Percentiles rank a stretch among this genome's conserved stretches.
Evolutionary conservation across 1,139 yeast species (phyloP).

Genomic region (Yamadazyma pseudoaaseri): DNA sequence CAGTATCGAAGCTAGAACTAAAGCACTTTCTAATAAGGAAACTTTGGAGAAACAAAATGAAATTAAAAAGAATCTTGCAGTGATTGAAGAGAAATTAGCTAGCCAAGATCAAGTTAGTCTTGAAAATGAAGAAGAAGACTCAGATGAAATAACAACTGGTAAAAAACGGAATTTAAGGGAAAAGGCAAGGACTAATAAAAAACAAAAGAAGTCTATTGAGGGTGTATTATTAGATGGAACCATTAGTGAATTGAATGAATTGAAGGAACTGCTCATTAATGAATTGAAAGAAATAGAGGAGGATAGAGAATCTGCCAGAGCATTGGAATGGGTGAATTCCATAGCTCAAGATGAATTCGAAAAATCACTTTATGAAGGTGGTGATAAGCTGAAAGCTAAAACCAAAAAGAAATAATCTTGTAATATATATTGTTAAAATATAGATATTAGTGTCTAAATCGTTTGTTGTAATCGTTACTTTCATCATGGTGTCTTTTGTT

Average conservation of each 20-base stretch:
- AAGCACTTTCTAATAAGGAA: conserved; percentile 45
- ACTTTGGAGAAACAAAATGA: conserved; percentile 42
- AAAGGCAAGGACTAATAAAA: conserved; percentile 12
- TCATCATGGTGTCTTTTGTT: conserved; percentile 5
- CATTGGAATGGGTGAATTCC: conserved; percentile 62
- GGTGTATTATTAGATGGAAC: conserved; percentile 31
- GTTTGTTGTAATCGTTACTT: too few species aligned
- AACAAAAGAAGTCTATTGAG: conserved; percentile 24
- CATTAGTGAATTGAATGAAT: conserved; percentile 22
- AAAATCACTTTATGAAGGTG: conserved; percentile 59
- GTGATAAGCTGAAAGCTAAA: conserved; percentile 30
- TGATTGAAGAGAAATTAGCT: conserved; percentile 17
- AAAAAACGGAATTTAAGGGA: conserved; percentile 18
- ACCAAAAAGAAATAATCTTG: conserved; percentile 14
- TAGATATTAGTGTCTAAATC: too few species aligned
- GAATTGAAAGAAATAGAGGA: conserved; percentile 28
- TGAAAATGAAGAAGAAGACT: conserved; percentile 11
- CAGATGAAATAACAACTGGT: conserved; percentile 16
- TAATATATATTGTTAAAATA: too few species aligned
- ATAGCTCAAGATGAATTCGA: conserved; percentile 53
- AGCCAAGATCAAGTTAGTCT: neutral
- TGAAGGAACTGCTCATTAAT: conserved; percentile 26
- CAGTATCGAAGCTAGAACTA: conserved; percentile 61
- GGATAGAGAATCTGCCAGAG: conserved; percentile 44
- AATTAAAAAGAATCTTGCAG: conserved; percentile 36